Evolutionary conservation across 805 yeast genomes (phyloP).

Genomic region (Cyberlindnera xylosilytica): DNA sequence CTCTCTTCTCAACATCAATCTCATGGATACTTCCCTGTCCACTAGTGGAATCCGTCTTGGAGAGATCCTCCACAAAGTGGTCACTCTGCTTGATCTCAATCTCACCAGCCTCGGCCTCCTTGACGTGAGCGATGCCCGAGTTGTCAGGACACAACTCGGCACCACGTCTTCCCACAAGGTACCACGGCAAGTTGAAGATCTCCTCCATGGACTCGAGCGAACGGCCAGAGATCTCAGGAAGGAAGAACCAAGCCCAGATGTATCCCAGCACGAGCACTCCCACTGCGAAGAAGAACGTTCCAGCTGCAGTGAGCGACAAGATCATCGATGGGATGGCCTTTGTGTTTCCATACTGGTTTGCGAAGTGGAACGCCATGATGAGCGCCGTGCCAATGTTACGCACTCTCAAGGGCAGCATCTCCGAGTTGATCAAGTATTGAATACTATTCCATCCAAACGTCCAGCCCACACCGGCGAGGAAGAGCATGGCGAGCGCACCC

Average conservation of each 20-base stretch:
- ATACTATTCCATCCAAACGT: conserved; percentile 55
- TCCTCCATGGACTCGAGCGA: conserved; percentile 39
- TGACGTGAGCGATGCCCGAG: conserved; percentile 34
- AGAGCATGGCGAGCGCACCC: conserved; percentile 49
- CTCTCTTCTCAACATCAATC: not conserved
- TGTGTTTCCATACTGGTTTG: conserved; percentile 55
- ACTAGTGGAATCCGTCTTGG: not conserved
- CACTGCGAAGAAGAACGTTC: conserved; percentile 50
- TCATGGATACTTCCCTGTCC: not conserved
- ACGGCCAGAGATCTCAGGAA: conserved; percentile 38
- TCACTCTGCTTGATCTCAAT: conserved; percentile 15
- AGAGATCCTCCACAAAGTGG: conserved; percentile 14
- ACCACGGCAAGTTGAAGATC: conserved; percentile 49
- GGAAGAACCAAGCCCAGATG: conserved; percentile 34
- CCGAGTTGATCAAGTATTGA: conserved; percentile 53
- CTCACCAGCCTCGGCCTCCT: conserved; percentile 14
- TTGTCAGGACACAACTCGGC: conserved; percentile 49
- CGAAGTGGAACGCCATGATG: conserved; percentile 54
- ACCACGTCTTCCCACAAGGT: conserved; percentile 53
- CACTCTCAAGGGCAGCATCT: conserved; percentile 49
- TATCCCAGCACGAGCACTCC: conserved; percentile 41
- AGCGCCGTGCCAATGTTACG: conserved; percentile 48
- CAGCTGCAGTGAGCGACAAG: conserved; percentile 41
- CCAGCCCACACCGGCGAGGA: conserved; percentile 55
- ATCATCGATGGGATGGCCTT: conserved; percentile 54